Evolutionary conservation across 2,329 filamentous ascomycete species (phyloP), one percentile per base, ranked within the genome.

Genomic region (Nothophaeocryptopus gaeumannii): DNA sequence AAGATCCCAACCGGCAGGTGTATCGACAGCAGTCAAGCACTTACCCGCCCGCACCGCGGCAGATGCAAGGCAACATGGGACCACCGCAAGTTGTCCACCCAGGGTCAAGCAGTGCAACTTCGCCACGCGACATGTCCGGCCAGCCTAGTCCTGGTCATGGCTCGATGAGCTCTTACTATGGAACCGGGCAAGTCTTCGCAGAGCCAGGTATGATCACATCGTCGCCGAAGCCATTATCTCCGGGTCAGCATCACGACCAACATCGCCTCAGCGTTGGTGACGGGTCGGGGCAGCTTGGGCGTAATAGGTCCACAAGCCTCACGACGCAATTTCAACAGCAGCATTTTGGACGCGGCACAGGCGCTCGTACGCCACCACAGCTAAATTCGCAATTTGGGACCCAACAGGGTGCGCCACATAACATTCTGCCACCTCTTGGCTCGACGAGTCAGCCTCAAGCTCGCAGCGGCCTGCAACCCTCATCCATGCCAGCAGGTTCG

Each of bases 141-240:
- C 63, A 65, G 12, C 59, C 58, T 14, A 63, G 60, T 42, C 58
- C 61, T 11, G 58, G 57, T 15, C 53, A 39, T 29, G 59, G 53
- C 7, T 56, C 55, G n/a, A 46, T 57, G 43, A 51, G 47, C 16
- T 48, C 58, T 20, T 66, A 63, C 46, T 64, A 65, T 47, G 67
- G 55, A 5, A 55, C 50, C 47, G 74, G 74, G 39, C 79, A 78
- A 13, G 79, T 90, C 57, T 95, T 89, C 65, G 79, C 83, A 8
- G 84, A 89, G 41, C 63, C 61, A 56, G 79, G 81, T 45, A 71
- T 72, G 46, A 87, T 95, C 74, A 93, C 87, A 2, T 89, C 96
- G 69, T 95, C 88, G 58, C 89, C 90, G 0, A 95, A 91, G 65
- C 86, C 90, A 3, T 75, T 95, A 35, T 90, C 85, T 53, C 86